Evolutionary conservation across 2,329 filamentous ascomycete species (phyloP).

Genomic region (Pleoardoris graminearum): DNA sequence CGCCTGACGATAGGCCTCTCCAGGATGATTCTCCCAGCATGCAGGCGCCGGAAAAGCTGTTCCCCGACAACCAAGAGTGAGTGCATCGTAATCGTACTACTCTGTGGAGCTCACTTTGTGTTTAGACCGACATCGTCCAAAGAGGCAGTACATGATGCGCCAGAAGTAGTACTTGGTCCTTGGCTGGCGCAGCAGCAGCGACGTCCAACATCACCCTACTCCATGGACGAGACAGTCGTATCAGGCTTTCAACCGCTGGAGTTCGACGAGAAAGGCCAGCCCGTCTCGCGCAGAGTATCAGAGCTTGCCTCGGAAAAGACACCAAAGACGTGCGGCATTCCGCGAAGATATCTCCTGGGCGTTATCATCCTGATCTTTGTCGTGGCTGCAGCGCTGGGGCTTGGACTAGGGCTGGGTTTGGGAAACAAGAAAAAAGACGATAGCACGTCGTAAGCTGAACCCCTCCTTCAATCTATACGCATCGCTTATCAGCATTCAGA

Average conservation of each 20-base stretch:
- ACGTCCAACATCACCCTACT: slow-evolving; percentile 15
- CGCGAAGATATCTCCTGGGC: slow-evolving; percentile 10
- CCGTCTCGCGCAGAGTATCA: slow-evolving; percentile 8
- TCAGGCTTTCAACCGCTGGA: slow-evolving; percentile 17
- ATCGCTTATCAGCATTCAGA: not conserved
- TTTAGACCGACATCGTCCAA: slow-evolving; percentile 21
- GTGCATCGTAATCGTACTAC: not conserved
- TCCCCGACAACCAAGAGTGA: slow-evolving; percentile 14
- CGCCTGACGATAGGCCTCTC: not conserved
- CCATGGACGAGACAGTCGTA: slow-evolving; percentile 17
- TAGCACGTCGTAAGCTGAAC: slow-evolving; percentile 19
- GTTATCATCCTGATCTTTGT: slow-evolving; percentile 26
- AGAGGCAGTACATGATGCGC: slow-evolving; percentile 21
- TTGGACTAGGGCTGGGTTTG: slow-evolving; percentile 44
- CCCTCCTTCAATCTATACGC: not conserved
- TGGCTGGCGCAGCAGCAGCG: slow-evolving; percentile 7
- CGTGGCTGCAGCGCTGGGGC: slow-evolving; percentile 28
- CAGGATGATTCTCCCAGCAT: slow-evolving; percentile 13
- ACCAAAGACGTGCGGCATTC: slow-evolving; percentile 14
- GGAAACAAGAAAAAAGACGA: slow-evolving; percentile 26
- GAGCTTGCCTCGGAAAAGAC: slow-evolving; percentile 9
- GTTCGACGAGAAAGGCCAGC: slow-evolving; percentile 16
- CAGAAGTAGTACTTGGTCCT: slow-evolving; percentile 18
- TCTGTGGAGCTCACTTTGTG: not conserved
- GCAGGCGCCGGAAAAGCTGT: slow-evolving; percentile 20